phyloP scores from a whole-genome alignment of 306 rosid genomes.

The Styphnolobium japonicum region DNA sequence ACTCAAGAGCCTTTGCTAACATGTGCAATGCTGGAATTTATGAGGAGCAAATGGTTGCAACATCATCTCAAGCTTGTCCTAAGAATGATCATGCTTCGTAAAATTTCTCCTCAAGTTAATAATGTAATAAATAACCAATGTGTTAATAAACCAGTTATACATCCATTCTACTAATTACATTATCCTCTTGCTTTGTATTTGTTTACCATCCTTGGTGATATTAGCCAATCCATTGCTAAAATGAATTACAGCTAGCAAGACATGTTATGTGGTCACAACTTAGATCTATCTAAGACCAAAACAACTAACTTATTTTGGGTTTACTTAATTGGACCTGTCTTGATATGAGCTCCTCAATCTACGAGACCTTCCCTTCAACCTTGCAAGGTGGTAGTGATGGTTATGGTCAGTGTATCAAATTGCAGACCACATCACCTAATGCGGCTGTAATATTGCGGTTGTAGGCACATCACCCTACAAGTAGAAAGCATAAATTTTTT shows the following conservation, averaged over 20 bases:
- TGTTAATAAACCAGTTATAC: background rate
- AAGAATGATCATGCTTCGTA: background rate
- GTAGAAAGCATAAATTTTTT: too few species aligned
- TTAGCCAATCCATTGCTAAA: background rate
- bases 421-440: too few species aligned
- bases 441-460: too few species aligned
- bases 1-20: conserved; percentile 34
- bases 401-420: too few species aligned
- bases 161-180: background rate
- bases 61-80: conserved; percentile 40
- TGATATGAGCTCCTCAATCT: background rate
- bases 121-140: background rate
- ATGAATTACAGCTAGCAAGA: background rate
- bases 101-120: background rate
- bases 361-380: conserved; percentile 16
- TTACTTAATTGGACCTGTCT: background rate
- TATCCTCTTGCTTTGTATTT: background rate
- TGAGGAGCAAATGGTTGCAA: conserved; percentile 17
- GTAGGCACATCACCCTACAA: too few species aligned
- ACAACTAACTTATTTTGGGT: background rate
- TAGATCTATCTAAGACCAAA: background rate
- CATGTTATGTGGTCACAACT: background rate
- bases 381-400: conserved; percentile 9
- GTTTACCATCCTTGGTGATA: background rate
- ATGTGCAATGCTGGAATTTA: conserved; percentile 37